Percentiles rank a stretch among this genome's conserved stretches.
phyloP scores from a whole-genome alignment of 306 rosid genomes.

The Cucurbita pepo region DNA sequence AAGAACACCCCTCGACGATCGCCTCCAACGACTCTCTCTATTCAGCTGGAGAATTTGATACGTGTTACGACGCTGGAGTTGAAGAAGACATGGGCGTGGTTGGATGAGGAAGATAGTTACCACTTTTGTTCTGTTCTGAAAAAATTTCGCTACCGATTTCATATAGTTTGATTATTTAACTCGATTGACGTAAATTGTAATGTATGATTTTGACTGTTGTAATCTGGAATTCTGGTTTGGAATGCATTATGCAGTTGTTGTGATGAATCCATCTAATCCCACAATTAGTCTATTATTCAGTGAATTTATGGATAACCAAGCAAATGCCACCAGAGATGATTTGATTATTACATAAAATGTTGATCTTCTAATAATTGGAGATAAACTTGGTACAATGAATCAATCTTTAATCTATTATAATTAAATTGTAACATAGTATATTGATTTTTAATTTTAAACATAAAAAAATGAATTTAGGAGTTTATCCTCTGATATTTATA shows the following conservation, averaged over 20 bases:
- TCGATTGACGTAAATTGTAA: neutral
- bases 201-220: neutral
- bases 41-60: neutral
- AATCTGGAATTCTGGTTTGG: neutral
- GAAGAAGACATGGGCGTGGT: neutral
- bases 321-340: neutral
- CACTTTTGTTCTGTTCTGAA: neutral
- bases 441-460: neutral
- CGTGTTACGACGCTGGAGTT: neutral
- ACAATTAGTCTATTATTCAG: neutral
- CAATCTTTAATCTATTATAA: neutral
- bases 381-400: neutral
- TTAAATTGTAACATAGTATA: neutral
- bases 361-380: neutral
- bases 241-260: neutral
- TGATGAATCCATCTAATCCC: neutral
- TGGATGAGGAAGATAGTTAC: neutral
- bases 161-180: neutral
- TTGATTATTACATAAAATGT: neutral
- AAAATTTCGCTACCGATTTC: neutral
- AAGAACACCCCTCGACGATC: neutral
- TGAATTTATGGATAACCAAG: neutral
- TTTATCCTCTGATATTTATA: too few relatives aligned
- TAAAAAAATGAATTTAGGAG: neutral
- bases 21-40: neutral